Percentiles rank a stretch among this genome's conserved stretches.
These are phyloP conservation scores for Penicillium psychrosexuale DNA, from an alignment of 2,329 filamentous ascomycete species.

Conservation along the genomic window DNA sequence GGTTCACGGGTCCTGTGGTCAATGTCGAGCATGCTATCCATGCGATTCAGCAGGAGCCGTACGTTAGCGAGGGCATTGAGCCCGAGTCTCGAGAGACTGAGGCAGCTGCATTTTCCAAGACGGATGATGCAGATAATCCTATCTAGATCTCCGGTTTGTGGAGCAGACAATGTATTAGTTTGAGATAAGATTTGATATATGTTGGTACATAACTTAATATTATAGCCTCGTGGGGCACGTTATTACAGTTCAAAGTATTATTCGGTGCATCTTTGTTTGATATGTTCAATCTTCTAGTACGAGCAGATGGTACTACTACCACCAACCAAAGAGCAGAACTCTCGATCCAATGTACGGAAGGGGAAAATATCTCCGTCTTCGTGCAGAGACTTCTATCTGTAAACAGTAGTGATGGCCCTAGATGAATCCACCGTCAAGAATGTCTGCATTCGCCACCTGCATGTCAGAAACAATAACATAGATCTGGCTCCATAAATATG, in stretches of 20 bases:
- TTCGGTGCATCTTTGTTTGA: not conserved
- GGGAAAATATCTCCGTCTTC: too few species aligned
- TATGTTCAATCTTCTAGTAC: not conserved
- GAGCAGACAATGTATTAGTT: not conserved
- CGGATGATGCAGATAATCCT: slow-evolving; percentile 7
- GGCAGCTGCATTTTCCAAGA: slow-evolving; percentile 8
- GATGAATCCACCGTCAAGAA: not conserved
- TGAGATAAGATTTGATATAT: not conserved
- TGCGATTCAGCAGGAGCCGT: slow-evolving; percentile 19
- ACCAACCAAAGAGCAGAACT: not conserved
- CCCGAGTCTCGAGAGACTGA: slow-evolving; percentile 8
- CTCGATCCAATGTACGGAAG: not conserved
- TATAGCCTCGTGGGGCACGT: not conserved
- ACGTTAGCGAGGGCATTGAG: slow-evolving; percentile 26
- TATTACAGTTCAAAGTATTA: not conserved
- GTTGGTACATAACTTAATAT: not conserved
- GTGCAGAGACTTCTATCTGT: not conserved
- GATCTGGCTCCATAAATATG: slow-evolving; percentile 5
- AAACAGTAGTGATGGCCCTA: not conserved
- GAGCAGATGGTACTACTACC: not conserved
- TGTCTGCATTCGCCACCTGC: slow-evolving; percentile 7
- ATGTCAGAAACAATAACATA: not conserved
- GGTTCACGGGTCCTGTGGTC: slow-evolving; percentile 69
- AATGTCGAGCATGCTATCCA: slow-evolving; percentile 57
- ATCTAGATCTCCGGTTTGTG: not conserved